Evolutionary conservation across 345 rosid species (phyloP).

Genomic region (Toxicodendron radicans): DNA sequence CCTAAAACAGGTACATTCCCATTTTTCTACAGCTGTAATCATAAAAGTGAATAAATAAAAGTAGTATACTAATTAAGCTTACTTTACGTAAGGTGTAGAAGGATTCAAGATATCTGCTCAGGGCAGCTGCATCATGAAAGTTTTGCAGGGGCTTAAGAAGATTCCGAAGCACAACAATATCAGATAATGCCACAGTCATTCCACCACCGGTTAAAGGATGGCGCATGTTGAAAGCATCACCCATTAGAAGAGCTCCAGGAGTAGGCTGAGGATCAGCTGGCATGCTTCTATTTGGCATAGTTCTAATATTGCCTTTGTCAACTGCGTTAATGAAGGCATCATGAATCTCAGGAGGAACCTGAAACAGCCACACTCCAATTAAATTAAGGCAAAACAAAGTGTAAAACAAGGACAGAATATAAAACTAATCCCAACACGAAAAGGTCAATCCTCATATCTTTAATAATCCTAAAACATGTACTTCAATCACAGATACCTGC

Average conservation of each 20-base stretch:
- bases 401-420: not conserved
- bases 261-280: constrained; percentile 53
- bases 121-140: constrained; percentile 37
- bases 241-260: constrained; percentile 51
- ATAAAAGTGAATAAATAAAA: not conserved
- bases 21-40: too few relatives aligned
- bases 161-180: constrained; percentile 48
- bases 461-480: not conserved
- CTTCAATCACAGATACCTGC: constrained; percentile 24
- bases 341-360: constrained; percentile 39
- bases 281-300: constrained; percentile 61
- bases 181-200: constrained; percentile 58
- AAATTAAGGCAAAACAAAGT: constrained; percentile 1
- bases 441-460: not conserved
- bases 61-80: constrained; percentile 6
- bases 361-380: constrained; percentile 15
- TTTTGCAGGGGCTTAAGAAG: constrained; percentile 37
- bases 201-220: constrained; percentile 62
- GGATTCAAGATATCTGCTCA: constrained; percentile 46
- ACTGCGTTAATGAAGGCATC: constrained; percentile 43
- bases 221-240: constrained; percentile 58
- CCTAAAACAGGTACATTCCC: not conserved
- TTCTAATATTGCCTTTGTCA: constrained; percentile 48
- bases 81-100: constrained; percentile 63
- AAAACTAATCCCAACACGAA: not conserved